These are phyloP conservation scores for Colletotrichum sp. DNA, from an alignment of 2,329 filamentous ascomycete genomes.

Conservation along the genomic window DNA sequence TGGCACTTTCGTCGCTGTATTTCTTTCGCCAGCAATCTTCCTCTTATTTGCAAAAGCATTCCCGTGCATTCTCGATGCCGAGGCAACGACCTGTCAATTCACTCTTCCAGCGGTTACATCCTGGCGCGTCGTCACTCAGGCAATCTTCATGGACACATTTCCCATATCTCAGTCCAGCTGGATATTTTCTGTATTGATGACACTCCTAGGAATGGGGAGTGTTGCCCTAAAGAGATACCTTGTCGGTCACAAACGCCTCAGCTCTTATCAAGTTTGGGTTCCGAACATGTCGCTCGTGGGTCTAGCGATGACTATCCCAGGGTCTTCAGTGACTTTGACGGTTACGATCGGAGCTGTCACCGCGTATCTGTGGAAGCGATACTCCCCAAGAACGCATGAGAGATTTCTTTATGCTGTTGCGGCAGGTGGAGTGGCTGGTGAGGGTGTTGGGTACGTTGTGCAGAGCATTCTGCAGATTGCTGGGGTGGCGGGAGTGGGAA, in stretches of 20 bases:
- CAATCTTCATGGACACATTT: background rate
- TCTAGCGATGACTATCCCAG: background rate
- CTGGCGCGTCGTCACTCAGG: background rate
- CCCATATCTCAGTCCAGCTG: background rate
- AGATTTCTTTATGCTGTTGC: background rate
- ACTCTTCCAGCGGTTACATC: background rate
- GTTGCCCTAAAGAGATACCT: background rate
- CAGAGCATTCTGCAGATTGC: background rate
- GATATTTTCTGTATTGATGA: background rate
- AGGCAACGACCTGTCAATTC: background rate
- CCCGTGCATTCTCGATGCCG: background rate
- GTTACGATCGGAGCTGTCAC: background rate
- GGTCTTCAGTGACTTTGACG: background rate
- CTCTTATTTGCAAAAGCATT: background rate
- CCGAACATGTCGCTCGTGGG: background rate
- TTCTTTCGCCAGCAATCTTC: background rate
- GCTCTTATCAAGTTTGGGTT: background rate
- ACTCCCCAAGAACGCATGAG: background rate
- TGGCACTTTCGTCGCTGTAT: background rate
- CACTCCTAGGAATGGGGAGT: background rate
- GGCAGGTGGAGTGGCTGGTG: background rate
- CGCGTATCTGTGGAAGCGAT: background rate
- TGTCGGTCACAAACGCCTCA: background rate
- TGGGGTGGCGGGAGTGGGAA: fast-evolving
- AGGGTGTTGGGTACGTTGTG: background rate